Conservation (phyloP, 805 yeast species). For the Ascoidea asiatica region DNA sequence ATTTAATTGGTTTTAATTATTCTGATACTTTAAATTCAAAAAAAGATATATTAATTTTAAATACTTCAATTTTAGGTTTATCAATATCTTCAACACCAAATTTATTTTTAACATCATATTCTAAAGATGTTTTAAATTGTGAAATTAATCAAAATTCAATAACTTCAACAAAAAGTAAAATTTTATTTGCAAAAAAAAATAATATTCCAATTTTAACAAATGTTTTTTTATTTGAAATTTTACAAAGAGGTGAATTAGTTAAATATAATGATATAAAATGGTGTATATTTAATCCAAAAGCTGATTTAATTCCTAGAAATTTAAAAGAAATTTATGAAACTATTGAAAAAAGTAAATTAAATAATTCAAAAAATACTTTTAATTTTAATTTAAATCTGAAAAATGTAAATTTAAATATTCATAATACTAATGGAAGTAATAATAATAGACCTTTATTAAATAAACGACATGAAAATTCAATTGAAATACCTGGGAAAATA, state of each 20-base stretch:
- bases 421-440: neutral
- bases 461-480: neutral
- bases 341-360: too few species aligned
- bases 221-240: slow-evolving; percentile 39
- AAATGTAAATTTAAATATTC: too few species aligned
- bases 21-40: slow-evolving; percentile 32
- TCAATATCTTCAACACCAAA: slow-evolving; percentile 21
- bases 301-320: slow-evolving; percentile 2
- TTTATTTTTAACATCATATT: slow-evolving; percentile 18
- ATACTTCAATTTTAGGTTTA: slow-evolving; percentile 31
- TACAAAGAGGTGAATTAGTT: slow-evolving; percentile 24
- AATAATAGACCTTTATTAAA: neutral
- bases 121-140: slow-evolving; percentile 14
- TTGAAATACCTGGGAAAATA: neutral
- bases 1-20: slow-evolving; percentile 36
- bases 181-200: slow-evolving; percentile 45
- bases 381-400: neutral
- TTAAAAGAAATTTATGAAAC: neutral
- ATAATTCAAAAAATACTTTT: too few species aligned
- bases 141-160: slow-evolving; percentile 18
- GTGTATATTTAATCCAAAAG: slow-evolving; percentile 42
- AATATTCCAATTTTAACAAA: slow-evolving; percentile 43
- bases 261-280: slow-evolving; percentile 32
- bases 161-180: slow-evolving; percentile 37
- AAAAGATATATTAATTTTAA: slow-evolving; percentile 45